These are phyloP conservation scores for Reutealis trisperma DNA, from an alignment of 345 rosid genomes.

Conservation along the genomic window DNA sequence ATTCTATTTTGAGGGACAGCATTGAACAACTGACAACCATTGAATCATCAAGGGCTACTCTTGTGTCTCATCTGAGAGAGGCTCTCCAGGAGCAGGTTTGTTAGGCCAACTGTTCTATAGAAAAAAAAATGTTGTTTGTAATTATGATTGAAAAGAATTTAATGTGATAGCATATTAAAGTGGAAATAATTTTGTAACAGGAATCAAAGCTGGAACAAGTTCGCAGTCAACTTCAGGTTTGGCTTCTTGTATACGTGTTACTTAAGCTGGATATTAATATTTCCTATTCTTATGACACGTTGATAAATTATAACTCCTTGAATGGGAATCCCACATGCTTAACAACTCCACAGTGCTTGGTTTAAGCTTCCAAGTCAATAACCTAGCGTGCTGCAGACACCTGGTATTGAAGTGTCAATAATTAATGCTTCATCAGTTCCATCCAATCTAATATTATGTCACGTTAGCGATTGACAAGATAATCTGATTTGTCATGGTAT, in stretches of 20 bases:
- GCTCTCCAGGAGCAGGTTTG: conserved; percentile 90
- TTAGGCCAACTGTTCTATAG: conserved; percentile 16
- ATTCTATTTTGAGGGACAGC: conserved; percentile 62
- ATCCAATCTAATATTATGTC: not conserved
- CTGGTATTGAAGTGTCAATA: not conserved
- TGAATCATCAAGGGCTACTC: conserved; percentile 72
- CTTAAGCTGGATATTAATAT: not conserved
- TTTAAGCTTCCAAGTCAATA: not conserved
- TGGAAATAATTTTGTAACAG: conserved; percentile 43
- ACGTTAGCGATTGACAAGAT: not conserved
- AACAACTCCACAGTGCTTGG: not conserved
- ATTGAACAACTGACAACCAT: conserved; percentile 61
- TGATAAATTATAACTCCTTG: not conserved
- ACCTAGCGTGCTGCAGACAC: not conserved
- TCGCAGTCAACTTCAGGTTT: conserved; percentile 83
- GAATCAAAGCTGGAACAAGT: conserved; percentile 78
- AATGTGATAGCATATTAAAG: conserved; percentile 9
- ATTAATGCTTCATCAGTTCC: not conserved
- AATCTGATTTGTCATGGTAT: not conserved
- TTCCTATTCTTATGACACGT: not conserved
- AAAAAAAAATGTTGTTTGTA: not conserved
- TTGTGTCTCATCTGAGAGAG: conserved; percentile 69
- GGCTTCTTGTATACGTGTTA: not conserved
- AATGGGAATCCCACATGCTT: not conserved
- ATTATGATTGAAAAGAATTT: conserved; percentile 2